A percentile compares a stretch with the other conserved stretches of the same genome.
phyloP scores from a whole-genome alignment of 768 basidiomycete species.

The Rhodosporidiobolus sp. region DNA sequence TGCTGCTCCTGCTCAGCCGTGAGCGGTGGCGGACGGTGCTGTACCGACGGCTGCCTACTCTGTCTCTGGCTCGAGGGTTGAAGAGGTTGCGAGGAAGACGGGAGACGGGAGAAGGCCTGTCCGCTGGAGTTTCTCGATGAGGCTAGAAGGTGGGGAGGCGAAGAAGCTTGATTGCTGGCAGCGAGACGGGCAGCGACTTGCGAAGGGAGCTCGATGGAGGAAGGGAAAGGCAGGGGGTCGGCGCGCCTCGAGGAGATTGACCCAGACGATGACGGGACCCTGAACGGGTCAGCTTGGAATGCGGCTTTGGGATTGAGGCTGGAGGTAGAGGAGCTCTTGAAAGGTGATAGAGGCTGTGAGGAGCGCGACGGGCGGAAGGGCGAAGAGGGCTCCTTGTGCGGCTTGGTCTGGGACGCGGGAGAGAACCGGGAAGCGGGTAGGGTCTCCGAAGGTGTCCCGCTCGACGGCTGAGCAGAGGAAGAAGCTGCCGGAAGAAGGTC shows the following conservation, averaged over 20 bases:
- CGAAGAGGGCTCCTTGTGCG: background rate
- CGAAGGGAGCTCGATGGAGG: slow-evolving; percentile 12
- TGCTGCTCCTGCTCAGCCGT: no score
- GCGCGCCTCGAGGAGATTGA: background rate
- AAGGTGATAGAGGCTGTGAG: background rate
- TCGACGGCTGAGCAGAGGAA: background rate
- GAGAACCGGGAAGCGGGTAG: background rate
- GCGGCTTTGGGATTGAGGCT: no score
- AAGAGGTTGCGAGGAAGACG: no score
- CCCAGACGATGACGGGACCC: no score
- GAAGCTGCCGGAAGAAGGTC: no score
- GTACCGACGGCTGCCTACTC: no score
- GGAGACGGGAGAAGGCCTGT: no score
- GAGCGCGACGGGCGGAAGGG: background rate
- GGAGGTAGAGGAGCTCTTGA: background rate
- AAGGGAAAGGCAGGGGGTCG: background rate
- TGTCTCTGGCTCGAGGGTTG: no score
- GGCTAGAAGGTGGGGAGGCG: background rate
- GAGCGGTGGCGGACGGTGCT: no score
- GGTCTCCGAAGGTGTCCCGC: background rate
- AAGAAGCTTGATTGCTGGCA: background rate
- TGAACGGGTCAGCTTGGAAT: no score
- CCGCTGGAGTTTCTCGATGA: no score
- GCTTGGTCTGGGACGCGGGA: no score
- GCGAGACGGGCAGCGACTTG: background rate